phyloP scores from a whole-genome alignment of 805 yeast genomes.

The Ogataea methylovora region DNA sequence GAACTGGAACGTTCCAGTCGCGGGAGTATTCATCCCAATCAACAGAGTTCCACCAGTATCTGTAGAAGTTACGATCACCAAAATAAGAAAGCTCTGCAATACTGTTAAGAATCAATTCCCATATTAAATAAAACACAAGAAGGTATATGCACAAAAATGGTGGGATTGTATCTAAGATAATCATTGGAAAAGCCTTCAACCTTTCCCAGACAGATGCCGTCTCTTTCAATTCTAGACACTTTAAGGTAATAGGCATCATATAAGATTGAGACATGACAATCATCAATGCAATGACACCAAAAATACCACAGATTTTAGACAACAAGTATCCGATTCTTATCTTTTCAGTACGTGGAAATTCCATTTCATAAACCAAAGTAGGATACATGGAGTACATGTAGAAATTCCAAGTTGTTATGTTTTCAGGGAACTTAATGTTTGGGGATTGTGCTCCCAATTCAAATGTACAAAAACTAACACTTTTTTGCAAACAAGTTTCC shows the following conservation, averaged over 20 bases:
- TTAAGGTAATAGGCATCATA: conserved; percentile 66
- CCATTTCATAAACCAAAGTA: conserved; percentile 74
- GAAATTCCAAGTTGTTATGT: conserved; percentile 57
- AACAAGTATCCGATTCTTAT: conserved; percentile 65
- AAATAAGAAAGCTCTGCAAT: conserved; percentile 82
- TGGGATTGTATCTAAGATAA: conserved; percentile 69
- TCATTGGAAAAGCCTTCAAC: conserved; percentile 41
- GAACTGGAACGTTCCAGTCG: conserved; percentile 94
- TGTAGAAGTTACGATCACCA: conserved; percentile 90
- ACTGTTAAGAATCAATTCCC: conserved; percentile 90
- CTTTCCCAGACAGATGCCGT: conserved; percentile 37
- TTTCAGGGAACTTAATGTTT: conserved; percentile 54
- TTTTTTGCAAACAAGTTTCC: conserved; percentile 30
- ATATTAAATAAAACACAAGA: conserved; percentile 77
- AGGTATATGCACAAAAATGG: conserved; percentile 72
- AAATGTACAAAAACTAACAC: conserved; percentile 60
- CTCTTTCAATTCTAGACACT: conserved; percentile 46
- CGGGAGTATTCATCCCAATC: conserved; percentile 92
- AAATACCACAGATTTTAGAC: conserved; percentile 68
- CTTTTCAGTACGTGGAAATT: conserved; percentile 66
- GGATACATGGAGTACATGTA: conserved; percentile 85
- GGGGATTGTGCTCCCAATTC: conserved; percentile 59
- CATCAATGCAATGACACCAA: conserved; percentile 84
- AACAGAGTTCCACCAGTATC: conserved; percentile 96
- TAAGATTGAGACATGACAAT: conserved; percentile 67